A percentile compares a stretch with the other conserved stretches of the same genome.
Evolutionary conservation across 2,329 filamentous ascomycete species (phyloP).

Genomic region (Alternaria rosae): DNA sequence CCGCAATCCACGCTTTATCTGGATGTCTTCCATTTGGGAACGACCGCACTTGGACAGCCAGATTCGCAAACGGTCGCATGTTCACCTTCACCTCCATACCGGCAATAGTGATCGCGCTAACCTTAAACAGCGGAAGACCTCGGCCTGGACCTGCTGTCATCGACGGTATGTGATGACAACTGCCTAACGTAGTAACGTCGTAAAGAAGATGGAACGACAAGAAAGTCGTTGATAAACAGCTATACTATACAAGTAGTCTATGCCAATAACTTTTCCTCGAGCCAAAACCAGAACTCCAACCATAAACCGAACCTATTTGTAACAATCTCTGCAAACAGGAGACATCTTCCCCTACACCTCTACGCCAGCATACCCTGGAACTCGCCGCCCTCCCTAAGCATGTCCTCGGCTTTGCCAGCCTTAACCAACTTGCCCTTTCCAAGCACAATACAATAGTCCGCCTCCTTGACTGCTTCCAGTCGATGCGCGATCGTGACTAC

Average conservation of each 20-base stretch:
- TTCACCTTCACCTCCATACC: background rate
- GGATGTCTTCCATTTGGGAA: background rate
- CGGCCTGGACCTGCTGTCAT: background rate
- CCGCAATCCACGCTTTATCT: background rate
- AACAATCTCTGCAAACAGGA: background rate
- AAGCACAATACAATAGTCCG: conserved; percentile 63
- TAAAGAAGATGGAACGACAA: background rate
- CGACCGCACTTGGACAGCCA: background rate
- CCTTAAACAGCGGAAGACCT: background rate
- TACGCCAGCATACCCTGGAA: conserved; percentile 45
- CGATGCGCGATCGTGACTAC: conserved; percentile 73
- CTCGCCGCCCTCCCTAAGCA: conserved; percentile 45
- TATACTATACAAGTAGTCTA: background rate
- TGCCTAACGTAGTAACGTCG: background rate
- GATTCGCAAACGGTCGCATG: background rate
- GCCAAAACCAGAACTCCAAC: background rate
- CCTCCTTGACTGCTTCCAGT: conserved; percentile 67
- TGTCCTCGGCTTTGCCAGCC: conserved; percentile 43
- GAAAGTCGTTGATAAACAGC: background rate
- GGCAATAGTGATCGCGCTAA: background rate
- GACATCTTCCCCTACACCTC: background rate
- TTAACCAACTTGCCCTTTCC: conserved; percentile 59
- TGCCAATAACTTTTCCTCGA: background rate
- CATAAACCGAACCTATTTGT: background rate
- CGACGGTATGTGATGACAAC: background rate